phyloP scores from a whole-genome alignment of 2,329 filamentous ascomycete species.

The Hypoxylon sp. region DNA sequence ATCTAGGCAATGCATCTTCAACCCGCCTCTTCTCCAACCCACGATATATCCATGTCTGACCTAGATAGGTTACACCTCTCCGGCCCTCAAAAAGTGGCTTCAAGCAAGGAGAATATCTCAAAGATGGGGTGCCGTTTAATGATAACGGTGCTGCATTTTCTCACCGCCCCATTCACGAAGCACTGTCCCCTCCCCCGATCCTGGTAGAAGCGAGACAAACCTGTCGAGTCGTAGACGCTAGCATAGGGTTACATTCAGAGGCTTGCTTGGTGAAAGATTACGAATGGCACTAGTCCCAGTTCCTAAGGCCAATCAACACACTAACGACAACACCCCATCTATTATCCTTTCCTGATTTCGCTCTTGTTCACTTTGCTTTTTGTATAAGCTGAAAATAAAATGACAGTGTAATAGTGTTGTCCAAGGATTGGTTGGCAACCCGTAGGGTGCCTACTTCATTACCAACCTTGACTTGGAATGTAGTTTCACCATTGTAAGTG shows the following conservation, averaged over 20 bases:
- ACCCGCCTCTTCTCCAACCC: not conserved
- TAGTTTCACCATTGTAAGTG: not conserved
- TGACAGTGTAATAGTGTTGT: conserved; percentile 7
- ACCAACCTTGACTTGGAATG: not conserved
- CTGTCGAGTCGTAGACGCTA: conserved; percentile 31
- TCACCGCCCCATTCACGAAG: conserved; percentile 27
- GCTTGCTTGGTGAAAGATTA: conserved; percentile 15
- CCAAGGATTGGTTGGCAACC: conserved; percentile 7
- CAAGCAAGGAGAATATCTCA: not conserved
- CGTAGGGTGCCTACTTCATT: not conserved
- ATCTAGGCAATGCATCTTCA: not conserved
- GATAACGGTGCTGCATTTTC: conserved; percentile 1
- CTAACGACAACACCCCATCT: not conserved
- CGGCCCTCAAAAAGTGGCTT: not conserved
- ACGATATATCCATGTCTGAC: not conserved
- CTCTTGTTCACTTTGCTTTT: conserved; percentile 25
- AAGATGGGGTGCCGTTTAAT: not conserved
- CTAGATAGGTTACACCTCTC: not conserved
- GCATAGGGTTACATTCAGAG: conserved; percentile 17
- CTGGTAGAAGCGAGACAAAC: conserved; percentile 22
- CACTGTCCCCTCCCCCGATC: not conserved
- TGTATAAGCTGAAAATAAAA: conserved; percentile 11
- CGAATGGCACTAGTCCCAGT: not conserved
- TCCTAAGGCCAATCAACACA: conserved; percentile 7
- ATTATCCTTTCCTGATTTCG: not conserved